These are phyloP conservation scores for Spinacia oleracea DNA, from an alignment of 179 eudicot genomes.

Conservation along the genomic window DNA sequence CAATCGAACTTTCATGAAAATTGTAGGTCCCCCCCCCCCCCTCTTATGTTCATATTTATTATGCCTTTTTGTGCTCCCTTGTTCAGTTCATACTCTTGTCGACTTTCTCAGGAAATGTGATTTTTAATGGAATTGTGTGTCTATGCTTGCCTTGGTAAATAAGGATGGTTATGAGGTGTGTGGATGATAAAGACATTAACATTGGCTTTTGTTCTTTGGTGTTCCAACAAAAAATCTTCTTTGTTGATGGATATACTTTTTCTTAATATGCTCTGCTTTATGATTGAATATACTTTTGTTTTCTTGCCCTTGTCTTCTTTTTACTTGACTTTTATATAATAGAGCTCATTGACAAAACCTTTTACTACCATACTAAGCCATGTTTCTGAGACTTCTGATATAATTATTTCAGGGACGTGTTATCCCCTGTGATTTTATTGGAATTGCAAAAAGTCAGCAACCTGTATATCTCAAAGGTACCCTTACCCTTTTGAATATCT, in stretches of 20 bases:
- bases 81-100: neutral
- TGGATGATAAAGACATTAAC: neutral
- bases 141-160: neutral
- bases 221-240: neutral
- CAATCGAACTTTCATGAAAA: neutral
- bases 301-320: neutral
- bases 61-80: neutral
- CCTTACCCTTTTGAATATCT: conserved; percentile 18
- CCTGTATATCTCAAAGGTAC: conserved; percentile 93
- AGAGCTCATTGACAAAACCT: neutral
- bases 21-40: too few species aligned
- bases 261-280: neutral
- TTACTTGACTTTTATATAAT: neutral
- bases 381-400: conserved; percentile 22
- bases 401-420: conserved; percentile 78
- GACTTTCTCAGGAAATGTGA: neutral
- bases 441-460: conserved; percentile 91
- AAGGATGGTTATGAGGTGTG: neutral
- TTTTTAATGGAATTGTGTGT: neutral
- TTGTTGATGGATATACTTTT: neutral
- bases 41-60: neutral
- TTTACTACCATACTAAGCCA: neutral
- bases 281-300: neutral
- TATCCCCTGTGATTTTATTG: conserved; percentile 98
- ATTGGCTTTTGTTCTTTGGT: neutral